Evolutionary conservation across 129 eudicot genomes (phyloP).

Genomic region (Centella asiatica): DNA sequence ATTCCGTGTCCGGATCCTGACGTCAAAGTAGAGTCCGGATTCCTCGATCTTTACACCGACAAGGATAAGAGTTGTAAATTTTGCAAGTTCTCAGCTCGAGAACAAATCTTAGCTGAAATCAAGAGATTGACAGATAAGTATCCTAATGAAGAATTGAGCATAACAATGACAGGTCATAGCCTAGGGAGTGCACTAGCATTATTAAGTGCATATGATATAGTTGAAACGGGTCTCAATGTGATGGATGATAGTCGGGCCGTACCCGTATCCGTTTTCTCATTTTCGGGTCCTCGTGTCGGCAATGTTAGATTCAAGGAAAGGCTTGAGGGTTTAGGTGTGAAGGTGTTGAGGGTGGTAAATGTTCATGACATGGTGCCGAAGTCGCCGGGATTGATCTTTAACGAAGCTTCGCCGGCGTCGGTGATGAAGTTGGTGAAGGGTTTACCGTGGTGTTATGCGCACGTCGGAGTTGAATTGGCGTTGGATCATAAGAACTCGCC

Average conservation of each 20-base stretch:
- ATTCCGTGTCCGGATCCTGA: slow-evolving; percentile 40
- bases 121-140: slow-evolving; percentile 25
- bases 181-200: slow-evolving; percentile 46
- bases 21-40: slow-evolving; percentile 48
- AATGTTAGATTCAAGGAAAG: slow-evolving; percentile 37
- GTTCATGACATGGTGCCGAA: slow-evolving; percentile 46
- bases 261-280: slow-evolving; percentile 39
- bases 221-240: slow-evolving; percentile 36
- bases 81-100: slow-evolving; percentile 32
- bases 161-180: slow-evolving; percentile 50
- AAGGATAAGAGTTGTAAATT: slow-evolving; percentile 25
- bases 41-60: slow-evolving; percentile 47
- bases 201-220: slow-evolving; percentile 43
- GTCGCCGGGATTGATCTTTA: slow-evolving; percentile 31
- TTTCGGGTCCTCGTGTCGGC: slow-evolving; percentile 56
- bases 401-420: slow-evolving; percentile 25
- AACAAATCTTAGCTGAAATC: slow-evolving; percentile 30
- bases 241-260: slow-evolving; percentile 14
- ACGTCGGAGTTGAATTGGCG: slow-evolving; percentile 50
- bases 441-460: slow-evolving; percentile 46
- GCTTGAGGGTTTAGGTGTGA: slow-evolving; percentile 31
- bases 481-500: slow-evolving; percentile 52
- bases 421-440: slow-evolving; percentile 28
- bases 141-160: slow-evolving; percentile 35
- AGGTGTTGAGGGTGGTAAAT: slow-evolving; percentile 45